Base-by-base conservation (phyloP, 129 eudicot genomes). In the Chrysanthemum makinoi region DNA sequence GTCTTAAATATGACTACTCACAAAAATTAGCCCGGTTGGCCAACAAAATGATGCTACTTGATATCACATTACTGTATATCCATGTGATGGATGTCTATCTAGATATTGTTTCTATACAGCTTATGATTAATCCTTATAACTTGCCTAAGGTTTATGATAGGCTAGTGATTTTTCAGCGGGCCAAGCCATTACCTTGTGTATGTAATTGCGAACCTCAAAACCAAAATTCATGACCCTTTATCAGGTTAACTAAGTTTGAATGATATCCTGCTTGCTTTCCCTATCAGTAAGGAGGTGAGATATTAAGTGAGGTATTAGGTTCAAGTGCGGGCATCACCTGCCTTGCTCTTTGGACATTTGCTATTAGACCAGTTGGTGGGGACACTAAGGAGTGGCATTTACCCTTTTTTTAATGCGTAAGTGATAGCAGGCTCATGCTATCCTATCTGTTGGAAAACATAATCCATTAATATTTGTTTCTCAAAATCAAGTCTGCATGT, bases 201-300 rank as follows among this genome's bases (percentile, higher is more conserved):
- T 55, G 60, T 12, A 47, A 6, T n/a, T 18, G 19, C 70, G 12
- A 57, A 26, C 33, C 62, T 19, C 15, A 13, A 57, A 57, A 57
- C 33, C 33, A 57, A 19, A 20, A 10, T 17, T 57, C 24, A 57
- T 56, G 30, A 17, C 5, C 30, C 62, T 2, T 51, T 57, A 57
- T 57, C 11, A 30, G 47, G 67, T 62, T 62, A 57, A 19, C 30
- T 57, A 57, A 57, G 33, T 26, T 57, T 18, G 62, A 57, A 57
- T 57, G 62, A 4, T 4, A 4, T 33, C 43, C 8, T 24, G 43
- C 43, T 33, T 33, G 43, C 7, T 33, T 33, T 33, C 7, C 7
- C 43, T 33, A 4, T 0, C 43, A 33, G 7, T 33, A 33, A 33
- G 7, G 8, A 5, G 43, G 43, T 33, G 43, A 33, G 43, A 33